These are phyloP conservation scores for Clonostachys sp. DNA, from an alignment of 2,329 filamentous ascomycete species.

Conservation along the genomic window DNA sequence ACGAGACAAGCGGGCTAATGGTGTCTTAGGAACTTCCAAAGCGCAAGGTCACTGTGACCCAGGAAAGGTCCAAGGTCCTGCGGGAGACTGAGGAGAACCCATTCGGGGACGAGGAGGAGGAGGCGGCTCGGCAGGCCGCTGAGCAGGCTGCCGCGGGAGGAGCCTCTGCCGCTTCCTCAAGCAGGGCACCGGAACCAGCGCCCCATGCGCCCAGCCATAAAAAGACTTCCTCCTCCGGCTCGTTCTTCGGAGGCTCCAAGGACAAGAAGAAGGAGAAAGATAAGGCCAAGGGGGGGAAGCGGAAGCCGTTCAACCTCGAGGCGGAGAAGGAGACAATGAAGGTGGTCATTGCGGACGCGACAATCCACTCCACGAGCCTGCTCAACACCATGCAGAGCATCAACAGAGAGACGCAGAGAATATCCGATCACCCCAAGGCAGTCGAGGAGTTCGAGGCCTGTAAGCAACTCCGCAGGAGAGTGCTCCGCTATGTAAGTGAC, in stretches of 20 bases:
- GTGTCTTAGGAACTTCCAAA: conserved; percentile 53
- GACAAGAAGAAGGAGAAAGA: conserved; percentile 44
- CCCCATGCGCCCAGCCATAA: conserved; percentile 5
- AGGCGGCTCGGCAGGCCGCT: conserved; percentile 33
- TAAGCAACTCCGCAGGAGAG: conserved; percentile 78
- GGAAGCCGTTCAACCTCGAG: conserved; percentile 74
- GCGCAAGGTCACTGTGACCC: conserved; percentile 66
- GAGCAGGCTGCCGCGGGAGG: conserved; percentile 16
- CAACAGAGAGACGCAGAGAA: conserved; percentile 82
- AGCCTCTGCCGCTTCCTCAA: conserved; percentile 7
- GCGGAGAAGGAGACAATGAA: conserved; percentile 86
- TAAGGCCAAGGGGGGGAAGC: conserved; percentile 49
- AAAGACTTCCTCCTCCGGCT: conserved; percentile 2
- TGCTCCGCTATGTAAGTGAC: conserved; percentile 69
- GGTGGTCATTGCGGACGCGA: conserved; percentile 81
- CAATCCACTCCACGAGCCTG: conserved; percentile 86
- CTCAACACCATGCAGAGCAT: conserved; percentile 83
- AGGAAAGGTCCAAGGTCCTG: conserved; percentile 78
- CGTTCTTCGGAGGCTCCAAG: conserved; percentile 21
- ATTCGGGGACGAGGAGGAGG: conserved; percentile 62
- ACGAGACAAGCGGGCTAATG: background rate
- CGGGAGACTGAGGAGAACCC: conserved; percentile 75
- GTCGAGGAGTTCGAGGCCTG: conserved; percentile 78
- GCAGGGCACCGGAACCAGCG: conserved; percentile 4
- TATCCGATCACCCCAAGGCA: conserved; percentile 77